Evolutionary conservation across 768 basidiomycete genomes (phyloP), one percentile per base, ranked within the genome.

Genomic region (Dacryopinax primogenitus): DNA sequence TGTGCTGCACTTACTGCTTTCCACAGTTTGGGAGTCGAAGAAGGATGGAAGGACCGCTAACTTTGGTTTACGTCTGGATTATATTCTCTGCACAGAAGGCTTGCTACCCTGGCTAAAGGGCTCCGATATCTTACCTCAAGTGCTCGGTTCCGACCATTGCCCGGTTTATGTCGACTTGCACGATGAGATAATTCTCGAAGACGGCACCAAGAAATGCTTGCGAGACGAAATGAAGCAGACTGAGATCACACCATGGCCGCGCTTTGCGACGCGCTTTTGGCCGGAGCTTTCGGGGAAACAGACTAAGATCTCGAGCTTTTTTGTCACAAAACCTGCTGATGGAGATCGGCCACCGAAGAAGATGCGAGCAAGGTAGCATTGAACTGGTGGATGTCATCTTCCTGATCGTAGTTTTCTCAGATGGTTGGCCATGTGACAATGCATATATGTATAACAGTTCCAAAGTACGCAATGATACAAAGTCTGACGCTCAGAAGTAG

Each of bases 111-210:
- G 78, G 78, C 71, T 79, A 68, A 77, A 75, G 66, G 69, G 70
- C 62, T 74, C 76, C 23, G 76, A 79, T 68, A 78, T 79, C 66
- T 72, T 72, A 36, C 70, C 71, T 26, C 71, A 75, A 51, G 67
- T 79, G 16, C 71, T 69, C 36, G 78, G 78, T 0, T 77, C 76
- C 1, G 78, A 79, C 65, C 78, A 79, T 67, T 79, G 78, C 67
- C 78, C 78, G 18, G 78, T 78, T 58, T 77, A 73, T 65, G 73
- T 78, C 66, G 78, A 78, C 65, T 67, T 79, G 13, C 72, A 77
- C 71, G 78, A 79, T 62, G 58, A 67, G 32, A 74, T 77, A 70
- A 68, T 70, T 0, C 51, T 71, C 28, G 69, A 68, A 2, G 69
- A 7, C 67, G 70, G 67, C 72, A 76, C 67, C 65, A 73, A 68